Percentiles rank a stretch among this genome's conserved stretches.
phyloP scores from a whole-genome alignment of 176 grass and related monocot genomes.

The Triticum dicoccoides region DNA sequence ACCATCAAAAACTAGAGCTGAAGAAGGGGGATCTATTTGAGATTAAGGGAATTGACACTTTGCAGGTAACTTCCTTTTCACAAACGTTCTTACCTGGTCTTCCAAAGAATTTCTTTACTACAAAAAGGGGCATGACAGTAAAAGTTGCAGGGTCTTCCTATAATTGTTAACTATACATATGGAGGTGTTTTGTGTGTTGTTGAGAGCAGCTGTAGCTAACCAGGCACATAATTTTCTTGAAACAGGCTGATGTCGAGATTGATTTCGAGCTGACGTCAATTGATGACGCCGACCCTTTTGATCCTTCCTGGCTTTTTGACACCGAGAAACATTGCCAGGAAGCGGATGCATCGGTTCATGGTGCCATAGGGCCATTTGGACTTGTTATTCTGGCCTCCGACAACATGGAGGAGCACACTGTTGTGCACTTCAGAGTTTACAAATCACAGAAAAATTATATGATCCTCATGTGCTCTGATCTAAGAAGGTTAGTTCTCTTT shows the following conservation, averaged over 20 bases:
- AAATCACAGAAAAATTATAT: slow-evolving; percentile 45
- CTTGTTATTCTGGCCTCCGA: slow-evolving; percentile 66
- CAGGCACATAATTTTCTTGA: no score
- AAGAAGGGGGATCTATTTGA: slow-evolving; percentile 42
- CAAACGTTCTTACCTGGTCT: background rate
- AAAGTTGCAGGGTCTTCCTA: background rate
- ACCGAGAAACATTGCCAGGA: slow-evolving; percentile 51
- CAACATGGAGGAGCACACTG: slow-evolving; percentile 52
- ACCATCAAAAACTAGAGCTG: slow-evolving; percentile 38
- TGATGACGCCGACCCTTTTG: slow-evolving; percentile 4
- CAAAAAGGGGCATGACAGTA: background rate
- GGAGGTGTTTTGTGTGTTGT: no score
- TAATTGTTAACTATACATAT: background rate
- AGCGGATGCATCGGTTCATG: slow-evolving; percentile 38
- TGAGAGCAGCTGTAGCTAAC: no score
- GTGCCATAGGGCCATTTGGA: slow-evolving; percentile 63
- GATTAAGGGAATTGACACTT: slow-evolving; percentile 42
- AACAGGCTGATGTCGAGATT: no score
- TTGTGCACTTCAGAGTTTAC: slow-evolving; percentile 68
- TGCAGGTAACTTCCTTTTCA: background rate
- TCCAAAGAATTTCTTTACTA: background rate
- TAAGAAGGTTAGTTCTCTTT: slow-evolving; percentile 41
- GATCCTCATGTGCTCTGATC: slow-evolving; percentile 67
- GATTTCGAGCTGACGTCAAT: no score
- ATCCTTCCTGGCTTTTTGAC: slow-evolving; percentile 56